Evolutionary conservation across 306 rosid genomes (phyloP).

Genomic region (Senna tora): DNA sequence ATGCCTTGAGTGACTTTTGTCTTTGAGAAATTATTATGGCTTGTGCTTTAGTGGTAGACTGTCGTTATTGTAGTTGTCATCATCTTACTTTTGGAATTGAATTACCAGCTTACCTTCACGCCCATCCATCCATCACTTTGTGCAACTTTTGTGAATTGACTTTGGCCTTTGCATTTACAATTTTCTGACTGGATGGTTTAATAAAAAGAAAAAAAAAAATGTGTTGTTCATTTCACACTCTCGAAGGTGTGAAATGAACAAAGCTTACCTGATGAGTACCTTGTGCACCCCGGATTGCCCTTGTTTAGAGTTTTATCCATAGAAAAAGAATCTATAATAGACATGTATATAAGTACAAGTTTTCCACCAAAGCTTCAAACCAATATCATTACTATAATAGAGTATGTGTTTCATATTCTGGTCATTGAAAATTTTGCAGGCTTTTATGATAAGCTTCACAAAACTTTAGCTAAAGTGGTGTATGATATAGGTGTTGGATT

Average conservation of each 20-base stretch:
- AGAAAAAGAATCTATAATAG: no score
- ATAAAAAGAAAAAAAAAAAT: slow-evolving; percentile 27
- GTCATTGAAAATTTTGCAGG: not conserved
- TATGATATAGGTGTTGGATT: not conserved
- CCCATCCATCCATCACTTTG: slow-evolving; percentile 32
- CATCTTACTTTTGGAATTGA: slow-evolving; percentile 37
- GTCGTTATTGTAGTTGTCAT: slow-evolving; percentile 28
- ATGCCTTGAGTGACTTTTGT: slow-evolving; percentile 41
- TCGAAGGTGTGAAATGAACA: no score
- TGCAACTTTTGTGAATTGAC: slow-evolving; percentile 44
- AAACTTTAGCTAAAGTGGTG: not conserved
- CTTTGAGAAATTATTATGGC: slow-evolving; percentile 41
- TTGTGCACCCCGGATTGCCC: no score
- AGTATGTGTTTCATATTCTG: slow-evolving; percentile 15
- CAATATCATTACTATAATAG: no score
- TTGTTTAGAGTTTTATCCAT: no score
- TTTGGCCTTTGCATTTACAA: slow-evolving; percentile 32
- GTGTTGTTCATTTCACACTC: not conserved
- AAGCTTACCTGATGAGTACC: no score
- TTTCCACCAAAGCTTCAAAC: no score
- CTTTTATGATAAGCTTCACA: not conserved
- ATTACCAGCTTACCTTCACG: slow-evolving; percentile 33
- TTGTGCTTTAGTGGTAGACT: slow-evolving; percentile 30
- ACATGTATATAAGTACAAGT: no score
- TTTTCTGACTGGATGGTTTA: slow-evolving; percentile 38